Base-by-base conservation (phyloP, 2,329 filamentous ascomycete species). In the Aureobasidium sp. region DNA sequence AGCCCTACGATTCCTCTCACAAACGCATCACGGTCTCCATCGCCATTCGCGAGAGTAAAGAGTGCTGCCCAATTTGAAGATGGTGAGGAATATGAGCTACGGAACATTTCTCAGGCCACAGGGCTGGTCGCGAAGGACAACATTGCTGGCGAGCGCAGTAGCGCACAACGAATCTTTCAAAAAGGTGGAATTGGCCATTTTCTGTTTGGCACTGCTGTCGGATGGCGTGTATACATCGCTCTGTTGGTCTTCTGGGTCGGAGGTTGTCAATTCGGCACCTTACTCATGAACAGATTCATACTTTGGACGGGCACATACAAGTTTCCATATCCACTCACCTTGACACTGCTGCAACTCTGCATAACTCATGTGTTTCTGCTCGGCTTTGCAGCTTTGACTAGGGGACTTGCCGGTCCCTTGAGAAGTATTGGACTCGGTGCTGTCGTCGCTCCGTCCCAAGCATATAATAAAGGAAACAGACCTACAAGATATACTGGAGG, bases 251-350 rank as follows among this genome's bases (percentile, higher is more conserved):
- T 85, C 15, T 85, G 81, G 82, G 76, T 84, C 0, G 80, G 80
- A 5, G 82, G 80, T 2, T 83, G 80, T 67, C 75, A 78, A 13
- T 84, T 85, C 67, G 82, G 80, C 5, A 71, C 85, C 67, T 69
- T 82, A 61, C 75, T 85, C 65, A 83, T 85, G 81, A 85, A 85
- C 69, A 76, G 83, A 63, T 84, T 85, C 68, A 82, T 85, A 66
- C 74, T 85, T 67, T 78, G 80, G 75, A 85, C 79, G 76, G 68
- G 68, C 18, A 65, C 27, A 53, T 31, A 51, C 45, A 64, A 59
- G 25, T 87, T 87, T 67, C 82, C 82, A 1, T 87, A 85, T 67
- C 85, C 85, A 18, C 74, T 87, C 36, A 82, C 84, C 11, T 79
- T 81, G 59, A 85, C 84, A 0, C 80, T 85, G 33, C 71, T 85